A percentile compares a stretch with the other conserved stretches of the same genome.
Conservation (phyloP, 805 yeast species). For the Candida piceae region DNA sequence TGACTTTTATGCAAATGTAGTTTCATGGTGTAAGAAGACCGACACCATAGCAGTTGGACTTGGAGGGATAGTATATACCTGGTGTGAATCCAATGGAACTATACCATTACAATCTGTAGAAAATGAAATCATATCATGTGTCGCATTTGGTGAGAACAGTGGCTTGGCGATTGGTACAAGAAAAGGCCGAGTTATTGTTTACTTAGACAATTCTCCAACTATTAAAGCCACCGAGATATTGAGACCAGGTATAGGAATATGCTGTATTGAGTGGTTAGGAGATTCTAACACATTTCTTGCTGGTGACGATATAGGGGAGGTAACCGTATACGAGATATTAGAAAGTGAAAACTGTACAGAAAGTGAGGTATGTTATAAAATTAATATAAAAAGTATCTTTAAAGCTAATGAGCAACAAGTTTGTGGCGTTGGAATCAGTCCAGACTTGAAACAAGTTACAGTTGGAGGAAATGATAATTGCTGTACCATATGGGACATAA, state of each 20-base stretch:
- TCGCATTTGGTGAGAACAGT: slow-evolving; percentile 48
- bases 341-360: slow-evolving; percentile 4
- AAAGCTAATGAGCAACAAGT: slow-evolving; percentile 53
- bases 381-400: slow-evolving; percentile 25
- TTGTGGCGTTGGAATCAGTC: slow-evolving; percentile 61
- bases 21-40: slow-evolving; percentile 60
- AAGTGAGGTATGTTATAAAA: slow-evolving; percentile 4
- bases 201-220: slow-evolving; percentile 25
- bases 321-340: slow-evolving; percentile 36
- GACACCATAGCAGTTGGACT: slow-evolving; percentile 63
- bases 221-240: slow-evolving; percentile 18
- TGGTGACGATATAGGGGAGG: slow-evolving; percentile 65
- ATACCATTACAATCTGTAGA: slow-evolving; percentile 37
- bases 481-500: slow-evolving; percentile 72
- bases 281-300: slow-evolving; percentile 40
- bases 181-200: slow-evolving; percentile 43
- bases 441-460: slow-evolving; percentile 53
- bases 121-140: slow-evolving; percentile 46
- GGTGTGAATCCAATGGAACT: slow-evolving; percentile 53
- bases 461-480: slow-evolving; percentile 83
- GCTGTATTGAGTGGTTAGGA: slow-evolving; percentile 59
- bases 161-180: slow-evolving; percentile 53
- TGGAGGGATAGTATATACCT: slow-evolving; percentile 50
- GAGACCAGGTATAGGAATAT: slow-evolving; percentile 38
- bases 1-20: slow-evolving; percentile 72